Percentiles rank a stretch among this genome's conserved stretches.
These are phyloP conservation scores for Gymnopilus junonius DNA, from an alignment of 768 basidiomycete genomes.

Conservation along the genomic window DNA sequence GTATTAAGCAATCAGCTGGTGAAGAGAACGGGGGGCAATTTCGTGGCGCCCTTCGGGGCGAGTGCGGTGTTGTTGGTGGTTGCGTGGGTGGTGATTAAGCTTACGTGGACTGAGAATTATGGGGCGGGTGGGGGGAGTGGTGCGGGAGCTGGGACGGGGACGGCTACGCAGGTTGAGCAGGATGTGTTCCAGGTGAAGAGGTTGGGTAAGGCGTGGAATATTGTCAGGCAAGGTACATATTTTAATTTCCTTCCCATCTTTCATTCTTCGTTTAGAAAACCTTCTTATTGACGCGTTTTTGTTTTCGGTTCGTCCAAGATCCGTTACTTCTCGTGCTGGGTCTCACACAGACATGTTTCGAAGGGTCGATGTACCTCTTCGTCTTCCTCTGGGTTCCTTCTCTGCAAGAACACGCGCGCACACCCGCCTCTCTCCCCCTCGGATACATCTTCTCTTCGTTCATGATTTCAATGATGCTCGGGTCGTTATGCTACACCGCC, in stretches of 20 bases:
- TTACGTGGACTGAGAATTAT: constrained; percentile 72
- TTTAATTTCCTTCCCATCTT: too few relatives aligned
- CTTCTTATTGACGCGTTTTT: background rate
- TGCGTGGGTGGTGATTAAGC: constrained; percentile 59
- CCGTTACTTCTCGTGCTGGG: constrained; percentile 66
- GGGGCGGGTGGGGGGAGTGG: constrained; percentile 46
- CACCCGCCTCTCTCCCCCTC: constrained; percentile 55
- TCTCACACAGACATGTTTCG: constrained; percentile 79
- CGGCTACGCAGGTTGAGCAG: background rate
- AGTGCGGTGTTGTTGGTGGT: constrained; percentile 60
- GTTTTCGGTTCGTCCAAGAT: constrained; percentile 45
- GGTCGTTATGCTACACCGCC: constrained; percentile 69
- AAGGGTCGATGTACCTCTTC: constrained; percentile 86
- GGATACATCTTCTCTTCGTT: constrained; percentile 83
- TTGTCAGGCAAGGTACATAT: constrained; percentile 53
- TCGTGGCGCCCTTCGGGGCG: constrained; percentile 67
- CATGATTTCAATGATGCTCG: constrained; percentile 85
- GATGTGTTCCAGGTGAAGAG: constrained; percentile 58
- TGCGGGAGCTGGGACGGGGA: constrained; percentile 17
- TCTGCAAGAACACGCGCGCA: constrained; percentile 61
- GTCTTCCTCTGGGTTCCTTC: constrained; percentile 85
- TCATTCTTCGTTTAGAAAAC: background rate
- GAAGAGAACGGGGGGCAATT: constrained; percentile 46
- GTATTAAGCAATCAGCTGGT: constrained; percentile 72
- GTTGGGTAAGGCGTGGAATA: constrained; percentile 57